Evolutionary conservation across 352 stramenopile genomes (phyloP).

Genomic region (Globisporangium alternatum): DNA sequence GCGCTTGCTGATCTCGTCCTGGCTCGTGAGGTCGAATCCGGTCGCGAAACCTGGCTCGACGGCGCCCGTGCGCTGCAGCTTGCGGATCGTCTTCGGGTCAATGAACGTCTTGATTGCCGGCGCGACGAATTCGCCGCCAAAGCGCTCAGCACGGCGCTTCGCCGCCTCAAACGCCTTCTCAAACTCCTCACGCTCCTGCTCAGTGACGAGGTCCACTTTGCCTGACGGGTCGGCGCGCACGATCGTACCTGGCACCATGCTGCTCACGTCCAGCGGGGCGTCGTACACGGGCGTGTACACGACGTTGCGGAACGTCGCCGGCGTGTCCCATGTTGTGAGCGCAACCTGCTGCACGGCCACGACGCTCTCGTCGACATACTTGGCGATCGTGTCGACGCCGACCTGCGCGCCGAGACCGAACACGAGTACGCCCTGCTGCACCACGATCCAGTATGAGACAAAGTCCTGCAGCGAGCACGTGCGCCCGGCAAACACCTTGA

Average conservation of each 20-base stretch:
- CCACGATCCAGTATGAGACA: conserved; percentile 70
- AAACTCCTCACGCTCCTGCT: conserved; percentile 49
- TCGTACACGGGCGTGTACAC: conserved; percentile 35
- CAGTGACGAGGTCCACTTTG: conserved; percentile 53
- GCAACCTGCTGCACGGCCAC: conserved; percentile 39
- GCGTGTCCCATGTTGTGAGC: conserved; percentile 68
- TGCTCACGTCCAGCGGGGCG: conserved; percentile 31
- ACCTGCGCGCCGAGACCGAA: conserved; percentile 50
- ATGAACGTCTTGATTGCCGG: conserved; percentile 77
- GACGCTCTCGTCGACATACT: conserved; percentile 38
- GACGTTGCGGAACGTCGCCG: conserved; percentile 47
- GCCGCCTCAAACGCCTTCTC: conserved; percentile 37
- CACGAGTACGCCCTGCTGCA: conserved; percentile 37
- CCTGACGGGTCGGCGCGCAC: conserved; percentile 60
- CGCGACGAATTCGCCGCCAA: conserved; percentile 56
- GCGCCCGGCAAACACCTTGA: conserved; percentile 60
- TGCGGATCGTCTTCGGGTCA: conserved; percentile 71
- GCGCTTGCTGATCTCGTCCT: conserved; percentile 62
- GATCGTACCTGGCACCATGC: conserved; percentile 43
- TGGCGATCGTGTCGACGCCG: conserved; percentile 56
- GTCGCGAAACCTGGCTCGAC: conserved; percentile 62
- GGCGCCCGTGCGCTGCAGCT: conserved; percentile 67
- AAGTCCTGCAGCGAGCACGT: conserved; percentile 60
- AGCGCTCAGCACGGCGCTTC: conserved; percentile 56
- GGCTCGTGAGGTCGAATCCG: conserved; percentile 66